Evolutionary conservation across 129 eudicot genomes (phyloP), one percentile per base, ranked within the genome.

Genomic region (Oenanthe sinensis): DNA sequence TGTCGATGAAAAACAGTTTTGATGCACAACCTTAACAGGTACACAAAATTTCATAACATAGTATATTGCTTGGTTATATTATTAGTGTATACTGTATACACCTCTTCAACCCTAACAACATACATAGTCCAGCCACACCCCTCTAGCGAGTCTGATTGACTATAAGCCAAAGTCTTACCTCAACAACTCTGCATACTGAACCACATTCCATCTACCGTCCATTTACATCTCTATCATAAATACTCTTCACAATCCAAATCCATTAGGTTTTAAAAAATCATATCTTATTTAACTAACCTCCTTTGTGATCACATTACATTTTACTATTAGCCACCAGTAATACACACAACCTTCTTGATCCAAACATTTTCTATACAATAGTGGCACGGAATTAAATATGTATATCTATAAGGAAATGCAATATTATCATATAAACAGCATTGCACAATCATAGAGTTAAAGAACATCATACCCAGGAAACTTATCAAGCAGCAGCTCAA

Each of bases 401-500:
- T 55, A 22, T 22, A 55, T 55, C 11, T 55, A 55, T 19, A 2
- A 63, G 71, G 6, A 63, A 26, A 28, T 65, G 20, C 28, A 3
- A 60, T n/a, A 58, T n/a, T 20, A 8, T 8, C 5, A 20, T n/a
- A 58, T 58, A 22, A 8, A 60, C 15, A 20, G 1, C 65, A 55
- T 20, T n/a, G 36, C 28, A n/a, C 68, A 60, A n/a, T 60, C 15
- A 4, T 9, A 4, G 1, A 10, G 4, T 0, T 6, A 42, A 9
- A 40, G 15, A 39, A 83, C 19, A 42, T 45, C 96, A 88, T 87
- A 94, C 98, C 91, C 97, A 2, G 93, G 98, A 82, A 78, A 90
- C 70, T 83, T 82, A 74, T 91, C 97, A 30, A 94, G 91, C 87
- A 94, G 71, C 46, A 84, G 81, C 85, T 94, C 98, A 6, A 94